A percentile compares a stretch with the other conserved stretches of the same genome.
Evolutionary conservation across 176 grass and related monocot species (phyloP).

Genomic region (Carex parvula): DNA sequence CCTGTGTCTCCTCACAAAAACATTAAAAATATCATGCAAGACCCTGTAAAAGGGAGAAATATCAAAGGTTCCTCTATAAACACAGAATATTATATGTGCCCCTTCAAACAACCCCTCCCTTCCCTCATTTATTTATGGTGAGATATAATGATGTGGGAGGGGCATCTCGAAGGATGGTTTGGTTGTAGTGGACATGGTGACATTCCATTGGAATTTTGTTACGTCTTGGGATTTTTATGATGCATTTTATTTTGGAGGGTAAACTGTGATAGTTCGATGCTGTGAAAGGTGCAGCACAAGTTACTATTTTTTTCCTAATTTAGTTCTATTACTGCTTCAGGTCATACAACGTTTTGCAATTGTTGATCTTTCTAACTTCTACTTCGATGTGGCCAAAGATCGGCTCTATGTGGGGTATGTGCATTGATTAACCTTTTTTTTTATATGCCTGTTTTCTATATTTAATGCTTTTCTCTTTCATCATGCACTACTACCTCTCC

Average conservation of each 20-base stretch:
- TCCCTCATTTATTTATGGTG: not conserved
- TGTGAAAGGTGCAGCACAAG: conserved; percentile 6
- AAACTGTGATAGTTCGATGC: not conserved
- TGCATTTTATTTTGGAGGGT: not conserved
- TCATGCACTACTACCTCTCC: conserved; percentile 16
- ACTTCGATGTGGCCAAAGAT: conserved; percentile 93
- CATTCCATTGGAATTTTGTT: not conserved
- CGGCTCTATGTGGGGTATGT: conserved; percentile 95
- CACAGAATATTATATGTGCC: not conserved
- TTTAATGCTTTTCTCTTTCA: conserved; percentile 4
- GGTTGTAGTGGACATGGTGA: not conserved
- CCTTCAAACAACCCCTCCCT: not conserved
- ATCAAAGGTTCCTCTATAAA: not conserved
- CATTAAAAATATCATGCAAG: not conserved
- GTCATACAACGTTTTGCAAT: conserved; percentile 92
- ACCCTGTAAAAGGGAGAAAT: not conserved
- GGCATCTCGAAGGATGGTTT: not conserved
- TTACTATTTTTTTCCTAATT: not conserved
- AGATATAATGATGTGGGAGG: not conserved
- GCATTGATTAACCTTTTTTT: conserved; percentile 4
- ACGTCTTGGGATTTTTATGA: not conserved
- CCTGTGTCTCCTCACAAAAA: not conserved
- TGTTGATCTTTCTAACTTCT: conserved; percentile 96
- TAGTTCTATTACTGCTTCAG: conserved; percentile 39
- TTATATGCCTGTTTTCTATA: not conserved